Evolutionary conservation across 2,329 filamentous ascomycete species (phyloP).

Genomic region (Corinectria fuckeliana): DNA sequence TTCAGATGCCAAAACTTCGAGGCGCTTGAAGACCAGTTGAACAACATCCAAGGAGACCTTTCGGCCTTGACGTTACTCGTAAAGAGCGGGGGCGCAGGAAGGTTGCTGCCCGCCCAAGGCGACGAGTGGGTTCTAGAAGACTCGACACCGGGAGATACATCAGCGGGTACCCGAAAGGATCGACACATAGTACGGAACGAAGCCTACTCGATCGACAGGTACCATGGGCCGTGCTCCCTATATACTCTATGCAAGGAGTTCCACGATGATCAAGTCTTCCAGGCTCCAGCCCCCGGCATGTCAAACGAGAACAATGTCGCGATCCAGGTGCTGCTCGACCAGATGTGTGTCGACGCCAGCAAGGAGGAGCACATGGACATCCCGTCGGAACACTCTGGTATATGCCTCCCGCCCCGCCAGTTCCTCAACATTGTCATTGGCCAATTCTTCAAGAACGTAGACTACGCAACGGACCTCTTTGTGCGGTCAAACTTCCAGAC

Average conservation of each 20-base stretch:
- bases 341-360: conserved; percentile 31
- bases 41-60: conserved; percentile 37
- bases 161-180: conserved; percentile 13
- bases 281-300: neutral
- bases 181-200: conserved; percentile 31
- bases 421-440: conserved; percentile 35
- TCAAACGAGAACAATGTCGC: conserved; percentile 3
- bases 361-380: conserved; percentile 33
- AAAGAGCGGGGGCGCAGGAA: conserved; percentile 23
- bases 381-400: conserved; percentile 18
- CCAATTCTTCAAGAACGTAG: conserved; percentile 33
- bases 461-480: conserved; percentile 37
- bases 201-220: conserved; percentile 29
- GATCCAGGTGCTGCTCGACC: conserved; percentile 24
- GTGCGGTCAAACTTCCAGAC: conserved; percentile 29
- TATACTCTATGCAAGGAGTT: conserved; percentile 36
- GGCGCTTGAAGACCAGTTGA: conserved; percentile 36
- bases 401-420: conserved; percentile 34
- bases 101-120: conserved; percentile 12
- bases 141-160: neutral
- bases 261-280: conserved; percentile 28
- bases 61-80: conserved; percentile 37
- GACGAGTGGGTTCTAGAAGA: conserved; percentile 20
- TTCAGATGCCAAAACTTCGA: conserved; percentile 39
- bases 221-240: conserved; percentile 35